phyloP scores from a whole-genome alignment of 257 asterid species.

The Osmanthus fragrans region DNA sequence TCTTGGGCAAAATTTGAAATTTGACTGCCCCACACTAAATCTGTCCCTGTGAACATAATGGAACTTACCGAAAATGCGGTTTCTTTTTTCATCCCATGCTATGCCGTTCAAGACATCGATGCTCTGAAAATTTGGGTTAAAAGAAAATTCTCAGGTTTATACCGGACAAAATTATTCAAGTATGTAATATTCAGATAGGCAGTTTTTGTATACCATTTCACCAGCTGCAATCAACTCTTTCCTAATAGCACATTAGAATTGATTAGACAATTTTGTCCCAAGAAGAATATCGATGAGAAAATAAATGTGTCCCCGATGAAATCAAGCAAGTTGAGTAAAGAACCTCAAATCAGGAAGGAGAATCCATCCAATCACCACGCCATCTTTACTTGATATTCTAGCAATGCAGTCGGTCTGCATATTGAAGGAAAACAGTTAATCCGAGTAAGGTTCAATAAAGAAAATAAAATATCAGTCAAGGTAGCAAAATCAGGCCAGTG shows the following conservation, averaged over 20 bases:
- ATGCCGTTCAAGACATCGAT: constrained; percentile 90
- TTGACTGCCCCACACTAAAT: too few relatives aligned
- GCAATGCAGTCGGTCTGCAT: constrained; percentile 93
- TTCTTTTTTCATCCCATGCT: constrained; percentile 72
- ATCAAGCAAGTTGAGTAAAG: constrained; percentile 12
- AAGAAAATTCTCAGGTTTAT: not conserved
- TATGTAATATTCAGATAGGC: not conserved
- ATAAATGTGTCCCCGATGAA: not conserved
- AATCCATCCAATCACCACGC: constrained; percentile 77
- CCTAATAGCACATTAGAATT: constrained; percentile 39
- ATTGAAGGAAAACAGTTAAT: not conserved
- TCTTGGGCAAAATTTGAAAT: too few relatives aligned
- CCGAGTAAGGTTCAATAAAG: not conserved
- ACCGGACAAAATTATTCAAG: not conserved
- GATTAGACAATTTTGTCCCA: constrained; percentile 18
- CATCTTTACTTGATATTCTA: constrained; percentile 69
- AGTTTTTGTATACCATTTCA: constrained; percentile 34
- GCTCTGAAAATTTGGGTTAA: constrained; percentile 43
- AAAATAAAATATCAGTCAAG: not conserved
- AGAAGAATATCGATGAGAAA: not conserved
- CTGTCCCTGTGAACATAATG: not conserved
- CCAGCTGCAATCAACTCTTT: constrained; percentile 54
- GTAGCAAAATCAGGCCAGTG: not conserved
- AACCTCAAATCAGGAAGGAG: constrained; percentile 76
- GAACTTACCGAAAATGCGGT: constrained; percentile 71